Evolutionary conservation across 352 stramenopile species (phyloP), one percentile per base, ranked within the genome.

Genomic region (Phytophthora nicotianae): DNA sequence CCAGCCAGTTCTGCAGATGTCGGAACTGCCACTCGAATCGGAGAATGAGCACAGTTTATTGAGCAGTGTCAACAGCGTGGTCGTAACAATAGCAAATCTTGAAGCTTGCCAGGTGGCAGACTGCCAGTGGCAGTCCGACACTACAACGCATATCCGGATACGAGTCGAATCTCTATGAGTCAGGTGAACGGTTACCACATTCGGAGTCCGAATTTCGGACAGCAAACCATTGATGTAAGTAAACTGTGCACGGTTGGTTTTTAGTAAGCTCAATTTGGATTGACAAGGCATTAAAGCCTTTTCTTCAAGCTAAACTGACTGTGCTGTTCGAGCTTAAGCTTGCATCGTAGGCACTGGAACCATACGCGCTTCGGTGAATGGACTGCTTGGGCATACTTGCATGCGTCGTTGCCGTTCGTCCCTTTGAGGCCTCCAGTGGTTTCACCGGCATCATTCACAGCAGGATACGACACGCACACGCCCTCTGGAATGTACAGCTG

Each of bases 331-430:
- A 57, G 35, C 38, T 45, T 26, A 27, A 50, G 13, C 56, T 57
- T 19, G 21, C 21, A 17, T 29, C 16, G 7, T 11, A 51, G 35
- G 13, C 0, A 33, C 5, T 43, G n/a, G 40, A 50, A 1, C 53
- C 45, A 23, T 56, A 56, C 2, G 32, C 38, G 35, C 14, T 46
- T 35, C 17, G 40, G 11, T 20, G 16, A n/a, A 23, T 32, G 4
- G 21, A 13, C 5, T 53, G 8, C 20, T 58, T 59, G 42, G n/a
- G 57, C 33, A 38, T 27, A 47, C 40, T 41, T 52, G 32, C 57
- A 64, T 1, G 4, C 47, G 21, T 41, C 24, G 24, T 58, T 50
- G 21, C 51, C 51, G 24, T 49, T n/a, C n/a, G n/a, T n/a, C n/a
- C n/a, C n/a, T n/a, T n/a, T n/a, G n/a, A n/a, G n/a, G n/a, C n/a